These are phyloP conservation scores for Kalaharituber pfeilii DNA, from an alignment of 2,329 filamentous ascomycete genomes.

Conservation along the genomic window DNA sequence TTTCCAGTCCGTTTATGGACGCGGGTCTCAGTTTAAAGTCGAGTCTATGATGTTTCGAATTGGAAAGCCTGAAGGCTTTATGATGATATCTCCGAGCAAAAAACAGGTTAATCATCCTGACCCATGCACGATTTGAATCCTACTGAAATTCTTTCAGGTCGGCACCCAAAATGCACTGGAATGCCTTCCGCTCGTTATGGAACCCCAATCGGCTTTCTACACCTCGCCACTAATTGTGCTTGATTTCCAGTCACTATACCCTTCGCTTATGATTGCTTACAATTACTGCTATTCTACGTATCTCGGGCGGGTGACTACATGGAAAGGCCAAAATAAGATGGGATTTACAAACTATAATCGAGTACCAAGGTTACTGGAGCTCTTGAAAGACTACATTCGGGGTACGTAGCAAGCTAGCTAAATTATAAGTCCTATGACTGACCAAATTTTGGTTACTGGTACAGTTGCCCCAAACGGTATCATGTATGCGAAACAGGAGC, in stretches of 20 bases:
- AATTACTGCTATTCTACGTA: constrained; percentile 99
- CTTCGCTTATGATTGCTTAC: constrained; percentile 97
- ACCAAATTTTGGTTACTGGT: constrained; percentile 1
- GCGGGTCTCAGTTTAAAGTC: constrained; percentile 95
- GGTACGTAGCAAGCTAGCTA: constrained; percentile 25
- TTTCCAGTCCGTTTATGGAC: constrained; percentile 88
- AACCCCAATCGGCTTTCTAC: constrained; percentile 90
- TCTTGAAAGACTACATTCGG: constrained; percentile 73
- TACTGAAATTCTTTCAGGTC: constrained; percentile 7
- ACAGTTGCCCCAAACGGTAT: constrained; percentile 74
- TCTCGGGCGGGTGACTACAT: constrained; percentile 64
- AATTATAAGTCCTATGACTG: background rate
- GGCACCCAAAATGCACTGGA: constrained; percentile 75
- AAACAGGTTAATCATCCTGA: constrained; percentile 38
- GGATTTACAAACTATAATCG: constrained; percentile 78
- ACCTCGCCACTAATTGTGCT: constrained; percentile 74
- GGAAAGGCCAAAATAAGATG: constrained; percentile 93
- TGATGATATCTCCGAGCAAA: constrained; percentile 73
- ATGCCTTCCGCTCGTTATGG: constrained; percentile 90
- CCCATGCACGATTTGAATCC: background rate
- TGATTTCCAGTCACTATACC: constrained; percentile 92
- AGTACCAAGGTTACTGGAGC: constrained; percentile 52
- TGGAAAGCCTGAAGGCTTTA: constrained; percentile 87
- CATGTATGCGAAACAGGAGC: constrained; percentile 74
- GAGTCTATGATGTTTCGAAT: constrained; percentile 98